Evolutionary conservation across 2,329 filamentous ascomycete species (phyloP).

Genomic region (Penicillium sumatraense): DNA sequence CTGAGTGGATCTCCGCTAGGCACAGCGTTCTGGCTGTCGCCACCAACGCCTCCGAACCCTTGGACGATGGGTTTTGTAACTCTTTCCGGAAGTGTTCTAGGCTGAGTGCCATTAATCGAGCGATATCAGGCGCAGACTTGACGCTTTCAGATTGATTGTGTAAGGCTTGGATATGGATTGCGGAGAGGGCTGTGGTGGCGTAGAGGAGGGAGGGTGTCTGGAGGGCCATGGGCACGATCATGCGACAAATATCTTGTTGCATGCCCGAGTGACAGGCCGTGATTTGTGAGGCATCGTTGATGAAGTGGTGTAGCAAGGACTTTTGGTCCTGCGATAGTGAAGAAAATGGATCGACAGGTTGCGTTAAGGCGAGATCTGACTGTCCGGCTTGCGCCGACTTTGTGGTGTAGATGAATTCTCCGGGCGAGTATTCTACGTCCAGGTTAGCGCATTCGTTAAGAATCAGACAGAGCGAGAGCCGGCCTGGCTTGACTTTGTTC

Average conservation of each 20-base stretch:
- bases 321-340: constrained; percentile 42
- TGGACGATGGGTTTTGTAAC: constrained; percentile 38
- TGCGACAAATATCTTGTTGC: constrained; percentile 47
- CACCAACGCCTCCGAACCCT: constrained; percentile 41
- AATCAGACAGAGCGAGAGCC: no score
- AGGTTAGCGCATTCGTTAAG: background rate
- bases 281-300: constrained; percentile 46
- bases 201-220: constrained; percentile 49
- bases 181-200: constrained; percentile 49
- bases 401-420: constrained; percentile 42
- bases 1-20: constrained; percentile 48
- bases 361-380: constrained; percentile 30
- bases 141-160: constrained; percentile 41
- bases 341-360: constrained; percentile 42
- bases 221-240: constrained; percentile 51
- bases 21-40: constrained; percentile 50
- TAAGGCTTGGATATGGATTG: constrained; percentile 46
- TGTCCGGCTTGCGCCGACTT: constrained; percentile 26
- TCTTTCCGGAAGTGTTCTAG: constrained; percentile 47
- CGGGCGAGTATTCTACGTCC: constrained; percentile 39
- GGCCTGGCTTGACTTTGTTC: no score
- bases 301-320: constrained; percentile 46
- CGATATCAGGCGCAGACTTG: constrained; percentile 43
- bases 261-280: constrained; percentile 47
- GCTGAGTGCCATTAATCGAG: constrained; percentile 45